These are phyloP conservation scores for Fusarium austroafricanum DNA, from an alignment of 2,329 filamentous ascomycete species.

Conservation along the genomic window DNA sequence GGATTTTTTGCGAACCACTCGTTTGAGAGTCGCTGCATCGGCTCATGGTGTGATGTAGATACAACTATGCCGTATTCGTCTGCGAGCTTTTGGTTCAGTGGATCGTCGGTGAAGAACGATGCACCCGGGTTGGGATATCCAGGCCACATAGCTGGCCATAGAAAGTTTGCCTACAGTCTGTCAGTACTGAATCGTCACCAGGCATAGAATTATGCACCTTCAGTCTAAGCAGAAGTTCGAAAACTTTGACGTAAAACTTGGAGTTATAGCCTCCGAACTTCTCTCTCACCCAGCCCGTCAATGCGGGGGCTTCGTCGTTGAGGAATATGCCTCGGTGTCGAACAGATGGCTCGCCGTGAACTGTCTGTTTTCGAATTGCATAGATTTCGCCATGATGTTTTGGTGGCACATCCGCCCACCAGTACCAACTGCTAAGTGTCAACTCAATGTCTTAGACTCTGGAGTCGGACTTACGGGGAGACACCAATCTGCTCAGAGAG, in stretches of 20 bases:
- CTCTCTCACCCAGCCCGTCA: slow-evolving; percentile 68
- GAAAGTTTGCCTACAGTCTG: slow-evolving; percentile 63
- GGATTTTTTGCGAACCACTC: slow-evolving; percentile 27
- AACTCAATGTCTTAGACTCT: fast-evolving
- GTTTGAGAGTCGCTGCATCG: slow-evolving; percentile 32
- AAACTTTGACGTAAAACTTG: slow-evolving; percentile 70
- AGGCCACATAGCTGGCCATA: slow-evolving; percentile 76
- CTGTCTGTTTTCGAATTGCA: slow-evolving; percentile 1
- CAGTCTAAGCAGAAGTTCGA: slow-evolving; percentile 61
- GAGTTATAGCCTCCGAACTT: slow-evolving; percentile 63
- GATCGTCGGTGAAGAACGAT: slow-evolving; percentile 72
- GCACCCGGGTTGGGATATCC: slow-evolving; percentile 59
- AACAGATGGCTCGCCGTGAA: slow-evolving; percentile 63
- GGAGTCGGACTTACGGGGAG: slow-evolving; percentile 6
- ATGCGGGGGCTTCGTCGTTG: slow-evolving; percentile 61
- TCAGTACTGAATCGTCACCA: fast-evolving
- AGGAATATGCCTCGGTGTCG: slow-evolving; percentile 72
- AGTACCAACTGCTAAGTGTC: slow-evolving; percentile 21
- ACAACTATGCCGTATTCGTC: slow-evolving; percentile 51
- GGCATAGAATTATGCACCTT: background rate
- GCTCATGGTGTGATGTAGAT: slow-evolving; percentile 34
- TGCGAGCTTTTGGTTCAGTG: slow-evolving; percentile 67
- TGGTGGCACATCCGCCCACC: slow-evolving; percentile 39
- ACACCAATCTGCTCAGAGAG: slow-evolving; percentile 33
- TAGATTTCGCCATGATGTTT: slow-evolving; percentile 2